Evolutionary conservation across 1,284 basidiomycete genomes (phyloP).

Genomic region (Inonotus hispidus): DNA sequence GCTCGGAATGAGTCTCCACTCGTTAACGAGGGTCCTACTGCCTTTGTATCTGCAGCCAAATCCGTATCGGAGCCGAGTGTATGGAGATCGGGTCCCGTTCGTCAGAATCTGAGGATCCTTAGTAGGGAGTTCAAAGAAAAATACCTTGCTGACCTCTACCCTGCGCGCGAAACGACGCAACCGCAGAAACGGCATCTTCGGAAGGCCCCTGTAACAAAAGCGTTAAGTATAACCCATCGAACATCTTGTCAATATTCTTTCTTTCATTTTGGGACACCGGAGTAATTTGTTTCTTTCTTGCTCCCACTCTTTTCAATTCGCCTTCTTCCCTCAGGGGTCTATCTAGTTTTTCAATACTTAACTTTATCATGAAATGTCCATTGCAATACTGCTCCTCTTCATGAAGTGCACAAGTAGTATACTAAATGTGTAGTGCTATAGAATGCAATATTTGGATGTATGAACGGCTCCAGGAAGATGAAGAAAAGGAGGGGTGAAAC

Average conservation of each 20-base stretch:
- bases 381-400: not conserved
- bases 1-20: not conserved
- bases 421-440: not conserved
- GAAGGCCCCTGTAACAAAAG: not conserved
- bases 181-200: not conserved
- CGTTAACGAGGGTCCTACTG: no score
- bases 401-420: slow-evolving; percentile 2
- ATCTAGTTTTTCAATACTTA: not conserved
- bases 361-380: not conserved
- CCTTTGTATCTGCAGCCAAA: not conserved
- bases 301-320: not conserved
- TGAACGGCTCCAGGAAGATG: not conserved
- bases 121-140: not conserved
- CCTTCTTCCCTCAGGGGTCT: not conserved
- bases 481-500: not conserved
- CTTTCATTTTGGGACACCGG: not conserved
- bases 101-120: not conserved
- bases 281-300: not conserved
- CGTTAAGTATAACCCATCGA: not conserved
- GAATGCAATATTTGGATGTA: not conserved
- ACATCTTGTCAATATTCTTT: not conserved
- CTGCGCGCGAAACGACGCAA: not conserved
- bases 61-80: not conserved
- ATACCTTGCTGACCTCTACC: not conserved
- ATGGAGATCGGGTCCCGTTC: not conserved